Percentiles rank a stretch among this genome's conserved stretches.
Conservation (phyloP, 331 rosid species). For the Pyracantha coccinea region DNA sequence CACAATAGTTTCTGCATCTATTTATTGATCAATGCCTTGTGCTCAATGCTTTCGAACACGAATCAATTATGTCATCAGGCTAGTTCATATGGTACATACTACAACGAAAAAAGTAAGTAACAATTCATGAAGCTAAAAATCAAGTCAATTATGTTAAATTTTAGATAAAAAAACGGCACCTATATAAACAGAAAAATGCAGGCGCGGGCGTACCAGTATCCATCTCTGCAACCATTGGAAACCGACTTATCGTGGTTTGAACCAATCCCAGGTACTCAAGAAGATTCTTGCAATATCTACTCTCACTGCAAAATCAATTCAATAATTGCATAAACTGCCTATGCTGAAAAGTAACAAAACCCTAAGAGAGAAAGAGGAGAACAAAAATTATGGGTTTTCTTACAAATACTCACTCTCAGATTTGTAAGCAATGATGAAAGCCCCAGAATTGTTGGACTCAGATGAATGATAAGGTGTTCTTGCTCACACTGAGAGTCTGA, state of each 20-base stretch:
- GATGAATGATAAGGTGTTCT: not conserved
- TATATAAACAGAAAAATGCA: not conserved
- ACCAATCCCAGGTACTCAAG: not conserved
- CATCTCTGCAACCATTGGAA: not conserved
- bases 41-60: not conserved
- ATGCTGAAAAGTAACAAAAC: not conserved
- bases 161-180: not conserved
- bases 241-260: not conserved
- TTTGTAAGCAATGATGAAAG: not conserved
- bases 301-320: not conserved
- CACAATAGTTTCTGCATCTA: not conserved
- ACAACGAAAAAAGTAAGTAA: not conserved
- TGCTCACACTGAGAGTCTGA: not conserved
- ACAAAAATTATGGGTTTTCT: not conserved
- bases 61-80: not conserved
- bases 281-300: not conserved
- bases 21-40: not conserved
- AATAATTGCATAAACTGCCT: not conserved
- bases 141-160: not conserved
- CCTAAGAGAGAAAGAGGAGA: not conserved
- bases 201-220: not conserved
- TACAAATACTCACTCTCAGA: not conserved
- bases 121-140: not conserved
- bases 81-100: not conserved
- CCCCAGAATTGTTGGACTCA: not conserved